Base-by-base conservation (phyloP, 1,139 yeast species). In the Taiozyma sp. region DNA sequence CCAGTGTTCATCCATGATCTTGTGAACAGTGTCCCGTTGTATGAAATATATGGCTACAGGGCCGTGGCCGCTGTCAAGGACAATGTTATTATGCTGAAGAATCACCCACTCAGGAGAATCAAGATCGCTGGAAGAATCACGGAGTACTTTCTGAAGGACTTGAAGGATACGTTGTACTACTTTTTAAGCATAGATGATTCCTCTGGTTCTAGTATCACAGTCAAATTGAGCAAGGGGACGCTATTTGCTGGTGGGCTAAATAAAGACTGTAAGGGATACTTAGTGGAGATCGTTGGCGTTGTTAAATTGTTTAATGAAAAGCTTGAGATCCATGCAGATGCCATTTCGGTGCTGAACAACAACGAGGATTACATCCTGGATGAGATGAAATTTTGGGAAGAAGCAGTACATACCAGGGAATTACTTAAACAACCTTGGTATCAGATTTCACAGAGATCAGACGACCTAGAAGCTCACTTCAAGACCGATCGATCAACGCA, bases 21-120 rank as follows among this genome's bases (percentile, higher is more conserved):
- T 6, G 40, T 56, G 10, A 39, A 54, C 9, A 52, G 67, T 21
- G 51, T 50, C 3, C 53, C 55, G 14, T 51, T 68, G 2, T 40
- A 55, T 3, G 56, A 55, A 0, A 51, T 70, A 0, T 73, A 72
- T 49, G 68, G 66, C 0, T 45, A 50, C 11, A 46, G 48, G 5
- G 71, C 63, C 1, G 43, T 50, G 13, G 41, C 44, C 6, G 53
- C 60, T 0, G 44, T 51, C 6, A 45, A 24, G 2, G 47, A 61
- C 1, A 55, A 56, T 14, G 59, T 65, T 2, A 45, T 66, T 1
- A 44, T 73, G 55, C 52, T 68, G 10, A 59, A 61, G 3, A 75
- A 75, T 52, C 70, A 73, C 58, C 79, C 79, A 0, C 49, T 74
- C 1, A 54, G 56, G 28, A 54, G 51, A 8, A 58, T 72, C 0